Conservation (phyloP, 2,329 filamentous ascomycete genomes). For the Epichloe uncinata region DNA sequence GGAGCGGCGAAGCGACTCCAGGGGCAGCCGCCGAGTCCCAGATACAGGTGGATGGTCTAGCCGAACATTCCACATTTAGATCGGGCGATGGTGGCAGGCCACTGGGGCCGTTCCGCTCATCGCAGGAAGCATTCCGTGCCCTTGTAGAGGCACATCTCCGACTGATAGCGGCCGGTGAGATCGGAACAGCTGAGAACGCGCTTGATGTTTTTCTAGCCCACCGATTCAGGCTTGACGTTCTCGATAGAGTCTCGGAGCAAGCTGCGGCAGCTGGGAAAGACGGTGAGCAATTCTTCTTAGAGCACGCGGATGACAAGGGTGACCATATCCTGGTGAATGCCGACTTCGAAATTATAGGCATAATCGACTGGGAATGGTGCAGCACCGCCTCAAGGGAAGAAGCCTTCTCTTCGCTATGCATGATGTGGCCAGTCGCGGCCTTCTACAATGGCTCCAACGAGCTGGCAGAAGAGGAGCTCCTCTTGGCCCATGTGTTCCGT, state of each 20-base stretch:
- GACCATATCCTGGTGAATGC: no score
- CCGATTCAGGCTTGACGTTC: not conserved
- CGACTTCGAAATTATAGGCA: no score
- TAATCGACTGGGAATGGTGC: slow-evolving; percentile 11
- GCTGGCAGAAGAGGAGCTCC: no score
- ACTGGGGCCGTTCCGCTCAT: slow-evolving; percentile 14
- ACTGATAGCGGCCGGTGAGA: slow-evolving; percentile 10
- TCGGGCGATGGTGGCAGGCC: slow-evolving; percentile 1
- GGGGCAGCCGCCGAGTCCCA: not conserved
- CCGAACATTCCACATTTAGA: not conserved
- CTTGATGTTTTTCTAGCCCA: not conserved
- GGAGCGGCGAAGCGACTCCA: no score
- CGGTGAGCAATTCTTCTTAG: no score
- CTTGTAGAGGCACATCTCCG: slow-evolving; percentile 11
- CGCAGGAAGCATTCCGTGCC: slow-evolving; percentile 8
- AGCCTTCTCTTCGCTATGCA: slow-evolving; percentile 21
- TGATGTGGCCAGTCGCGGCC: slow-evolving; percentile 20
- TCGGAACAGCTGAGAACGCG: not conserved
- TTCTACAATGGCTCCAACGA: slow-evolving; percentile 15
- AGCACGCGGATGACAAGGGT: no score
- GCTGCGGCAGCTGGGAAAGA: no score
- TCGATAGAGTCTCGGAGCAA: not conserved
- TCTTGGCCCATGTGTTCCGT: no score
- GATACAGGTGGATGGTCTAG: not conserved
- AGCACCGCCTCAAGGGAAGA: slow-evolving; percentile 13